A percentile compares a stretch with the other conserved stretches of the same genome.
These are phyloP conservation scores for Aspergillus affinis DNA, from an alignment of 495 filamentous ascomycete species.

Conservation along the genomic window DNA sequence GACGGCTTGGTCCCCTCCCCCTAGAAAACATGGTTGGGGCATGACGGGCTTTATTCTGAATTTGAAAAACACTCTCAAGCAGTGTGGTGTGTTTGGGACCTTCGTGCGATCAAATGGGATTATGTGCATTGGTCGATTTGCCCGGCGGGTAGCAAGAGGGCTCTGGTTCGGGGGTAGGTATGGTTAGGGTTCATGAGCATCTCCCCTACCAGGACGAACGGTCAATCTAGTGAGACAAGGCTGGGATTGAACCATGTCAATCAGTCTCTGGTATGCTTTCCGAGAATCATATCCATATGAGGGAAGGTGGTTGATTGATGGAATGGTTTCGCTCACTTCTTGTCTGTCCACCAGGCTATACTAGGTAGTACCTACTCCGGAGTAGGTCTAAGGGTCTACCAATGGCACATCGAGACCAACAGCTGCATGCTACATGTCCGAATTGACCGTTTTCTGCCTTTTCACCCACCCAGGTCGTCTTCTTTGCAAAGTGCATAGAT, in stretches of 20 bases:
- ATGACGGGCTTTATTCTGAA: neutral
- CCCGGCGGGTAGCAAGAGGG: neutral
- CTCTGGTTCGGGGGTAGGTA: neutral
- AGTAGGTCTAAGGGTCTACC: too few relatives aligned
- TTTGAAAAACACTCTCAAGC: neutral
- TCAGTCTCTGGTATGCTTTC: neutral
- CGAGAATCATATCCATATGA: neutral
- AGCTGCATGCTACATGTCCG: too few relatives aligned
- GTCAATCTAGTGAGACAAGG: neutral
- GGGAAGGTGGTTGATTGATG: too few relatives aligned
- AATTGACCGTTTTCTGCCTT: too few relatives aligned
- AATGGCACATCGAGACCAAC: too few relatives aligned
- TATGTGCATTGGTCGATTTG: neutral
- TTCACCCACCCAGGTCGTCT: too few relatives aligned
- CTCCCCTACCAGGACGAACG: neutral
- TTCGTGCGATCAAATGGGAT: neutral
- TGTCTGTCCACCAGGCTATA: too few relatives aligned
- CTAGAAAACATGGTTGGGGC: neutral
- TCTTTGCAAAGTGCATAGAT: too few relatives aligned
- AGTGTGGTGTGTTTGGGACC: neutral
- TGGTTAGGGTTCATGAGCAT: too few relatives aligned
- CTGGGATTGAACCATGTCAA: neutral
- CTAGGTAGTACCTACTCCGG: too few relatives aligned
- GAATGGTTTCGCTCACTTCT: too few relatives aligned
- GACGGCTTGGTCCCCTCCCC: conserved; percentile 7